phyloP scores from a whole-genome alignment of 768 basidiomycete genomes.

The Candolleomyces aberdarensis region DNA sequence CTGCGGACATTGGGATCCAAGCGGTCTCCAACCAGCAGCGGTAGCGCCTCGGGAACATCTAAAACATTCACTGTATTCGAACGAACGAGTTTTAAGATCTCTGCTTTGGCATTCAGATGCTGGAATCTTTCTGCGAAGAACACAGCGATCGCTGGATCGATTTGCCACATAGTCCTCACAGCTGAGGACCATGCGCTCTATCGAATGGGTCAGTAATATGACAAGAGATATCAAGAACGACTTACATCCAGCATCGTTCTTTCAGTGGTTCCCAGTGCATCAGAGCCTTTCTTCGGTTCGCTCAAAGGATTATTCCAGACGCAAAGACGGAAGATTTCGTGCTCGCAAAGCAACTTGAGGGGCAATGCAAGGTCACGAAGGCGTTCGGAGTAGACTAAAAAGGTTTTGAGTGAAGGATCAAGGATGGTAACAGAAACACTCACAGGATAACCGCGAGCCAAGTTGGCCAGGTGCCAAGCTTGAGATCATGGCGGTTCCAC shows the following conservation, averaged over 20 bases:
- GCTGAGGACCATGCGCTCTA: conserved; percentile 67
- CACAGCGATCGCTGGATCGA: conserved; percentile 80
- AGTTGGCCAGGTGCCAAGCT: conserved; percentile 57
- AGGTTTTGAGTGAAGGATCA: neutral
- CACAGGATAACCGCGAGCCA: conserved; percentile 39
- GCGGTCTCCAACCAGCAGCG: conserved; percentile 73
- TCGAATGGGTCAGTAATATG: neutral
- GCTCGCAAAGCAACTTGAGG: conserved; percentile 82
- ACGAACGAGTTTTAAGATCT: conserved; percentile 74
- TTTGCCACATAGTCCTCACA: conserved; percentile 74
- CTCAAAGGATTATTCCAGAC: conserved; percentile 91
- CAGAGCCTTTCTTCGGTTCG: conserved; percentile 65
- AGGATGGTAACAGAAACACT: conserved; percentile 12
- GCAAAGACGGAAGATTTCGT: conserved; percentile 79
- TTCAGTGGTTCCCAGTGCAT: conserved; percentile 52
- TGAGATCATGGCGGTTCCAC: conserved; percentile 54
- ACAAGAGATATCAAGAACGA: neutral
- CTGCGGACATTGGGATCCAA: conserved; percentile 54
- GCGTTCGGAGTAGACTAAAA: conserved; percentile 51
- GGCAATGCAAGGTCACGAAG: conserved; percentile 71
- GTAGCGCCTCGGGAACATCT: conserved; percentile 77
- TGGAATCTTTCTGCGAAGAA: conserved; percentile 90
- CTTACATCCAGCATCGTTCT: conserved; percentile 62
- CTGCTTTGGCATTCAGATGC: conserved; percentile 54
- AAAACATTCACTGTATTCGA: conserved; percentile 67